Base-by-base conservation (phyloP, 2,329 filamentous ascomycete genomes). In the Zymoseptoria crescenta region DNA sequence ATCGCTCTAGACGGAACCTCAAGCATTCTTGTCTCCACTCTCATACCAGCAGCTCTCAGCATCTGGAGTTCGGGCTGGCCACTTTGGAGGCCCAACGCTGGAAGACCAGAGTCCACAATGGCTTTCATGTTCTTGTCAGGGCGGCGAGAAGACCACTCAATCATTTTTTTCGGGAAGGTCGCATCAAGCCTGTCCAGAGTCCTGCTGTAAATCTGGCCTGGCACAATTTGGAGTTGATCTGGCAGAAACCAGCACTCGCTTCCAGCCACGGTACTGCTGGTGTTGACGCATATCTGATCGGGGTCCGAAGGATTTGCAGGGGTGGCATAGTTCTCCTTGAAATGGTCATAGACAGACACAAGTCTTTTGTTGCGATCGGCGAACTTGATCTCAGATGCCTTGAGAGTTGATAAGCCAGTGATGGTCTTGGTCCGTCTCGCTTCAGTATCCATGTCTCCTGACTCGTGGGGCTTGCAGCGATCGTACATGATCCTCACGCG, bases 221-320 rank as follows among this genome's bases (percentile, higher is more conserved):
- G 49, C 5, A 59, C 2, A 20, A 59, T 20, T 7, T 54, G 19
- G 5, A 59, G 57, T n/a, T 59, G 49, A 49, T 54, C 50, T n/a
- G 57, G 13, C 13, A 59, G 30, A 30, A 52, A 59, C 49, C 50
- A 59, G 13, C 50, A 51, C 20, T 55, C 52, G 13, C 55, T 52
- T 21, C 53, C 56, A 19, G n/a, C 13, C 7, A 51, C 6, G 28
- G 41, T 54, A n/a, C 56, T 54, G 21, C 59, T 57, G 20, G 54
- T 51, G 20, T 60, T 63, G 56, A 54, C 59, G 9, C 57, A 55
- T 16, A 59, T 21, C 48, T 50, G 54, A 28, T 49, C 19, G n/a
- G n/a, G n/a, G n/a, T n/a, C n/a, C n/a, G n/a, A n/a, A n/a, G n/a
- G n/a, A n/a, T n/a, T n/a, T n/a, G n/a, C n/a, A n/a, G n/a, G n/a